Evolutionary conservation across 2,329 filamentous ascomycete species (phyloP), one percentile per base, ranked within the genome.

Genomic region (Ilyonectria robusta): DNA sequence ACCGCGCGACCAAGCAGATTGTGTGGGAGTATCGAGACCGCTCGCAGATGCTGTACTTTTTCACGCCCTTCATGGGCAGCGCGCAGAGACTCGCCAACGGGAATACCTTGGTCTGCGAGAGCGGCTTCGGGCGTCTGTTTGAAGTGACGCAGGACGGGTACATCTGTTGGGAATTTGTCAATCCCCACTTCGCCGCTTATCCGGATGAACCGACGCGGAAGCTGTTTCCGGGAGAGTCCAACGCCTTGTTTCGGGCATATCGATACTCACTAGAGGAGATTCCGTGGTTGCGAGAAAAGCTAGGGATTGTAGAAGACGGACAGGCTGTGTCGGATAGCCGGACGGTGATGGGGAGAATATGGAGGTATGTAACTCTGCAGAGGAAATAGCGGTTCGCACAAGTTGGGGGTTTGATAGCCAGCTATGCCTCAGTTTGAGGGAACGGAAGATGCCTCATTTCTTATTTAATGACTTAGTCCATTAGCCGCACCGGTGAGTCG

Each of bases 31-130:
- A 78, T 23, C 71, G 76, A 1, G 77, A 78, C 33, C 66, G 68
- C 4, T 75, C 75, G 4, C 75, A 76, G 59, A 76, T 76, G 70
- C 65, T 74, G 15, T 74, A 72, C 60, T 78, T 78, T 59, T 78
- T 77, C 26, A 78, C 76, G 1, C 77, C 76, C 0, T 78, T 78
- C 35, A 77, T 77, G 77, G 76, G 75, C 0, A 77, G 76, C 46
- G 76, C 76, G 0, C 77, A 78, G 65, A 67, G 76, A 8, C 57
- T 78, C 0, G 59, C 62, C 0, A 78, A 78, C 13, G 75, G 75
- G 1, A 78, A 78, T 35, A 78, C 75, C 0, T 15, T 78, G 1
- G 26, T 78, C 0, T 78, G 76, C 0, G 77, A 78, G 58, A 77
- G 77, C 29, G 75, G 59, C 0, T 78, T 78, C 57, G 75, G 77